Base-by-base conservation (phyloP, 306 rosid species). In the Malus sylvestris region DNA sequence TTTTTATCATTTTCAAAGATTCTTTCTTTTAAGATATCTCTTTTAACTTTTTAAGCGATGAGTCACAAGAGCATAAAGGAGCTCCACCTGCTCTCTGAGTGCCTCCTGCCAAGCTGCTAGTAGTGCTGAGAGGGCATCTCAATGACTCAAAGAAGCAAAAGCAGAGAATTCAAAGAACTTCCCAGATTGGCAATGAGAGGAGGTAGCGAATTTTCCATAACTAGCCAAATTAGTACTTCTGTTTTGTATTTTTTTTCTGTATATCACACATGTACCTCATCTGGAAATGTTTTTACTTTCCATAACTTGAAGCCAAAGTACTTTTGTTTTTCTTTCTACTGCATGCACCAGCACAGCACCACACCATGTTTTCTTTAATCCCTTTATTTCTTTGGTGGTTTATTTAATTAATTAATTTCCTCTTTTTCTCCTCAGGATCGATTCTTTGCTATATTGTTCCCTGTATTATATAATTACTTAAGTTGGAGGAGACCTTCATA, bases 31-130 rank as follows among this genome's bases (percentile, higher is more conserved):
- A 51, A 57, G 62, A 57, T 2, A 57, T 27, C 18, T 49, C 19
- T 49, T 49, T 49, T 49, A 51, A 51, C 57, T 51, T 49, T 49
- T 51, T 18, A 51, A 57, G 29, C 10, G 15, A 57, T 13, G 35
- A 22, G 53, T 4, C 64, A 6, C 8, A 44, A 80, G 58, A 42
- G 87, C 82, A 80, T 77, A 80, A 80, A 77, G 80, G 84, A 80
- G 46, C 82, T 77, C 87, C 82, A 80, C 84, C 79, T 11, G 40
- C 40, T 16, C 57, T 23, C 29, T 44, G n/a, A 40, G 62, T 5
- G 44, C 30, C 38, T 13, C 19, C 55, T 49, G 70, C 32, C n/a
- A 49, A 15, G 55, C 67, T 25, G 38, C 22, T 20, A n/a, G 13
- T 14, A 14, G 40, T 25, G 59, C 77, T 10, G 62, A 52, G 75